Conservation (phyloP, 2,329 filamentous ascomycete species). For the Mycosphaerella sp. region DNA sequence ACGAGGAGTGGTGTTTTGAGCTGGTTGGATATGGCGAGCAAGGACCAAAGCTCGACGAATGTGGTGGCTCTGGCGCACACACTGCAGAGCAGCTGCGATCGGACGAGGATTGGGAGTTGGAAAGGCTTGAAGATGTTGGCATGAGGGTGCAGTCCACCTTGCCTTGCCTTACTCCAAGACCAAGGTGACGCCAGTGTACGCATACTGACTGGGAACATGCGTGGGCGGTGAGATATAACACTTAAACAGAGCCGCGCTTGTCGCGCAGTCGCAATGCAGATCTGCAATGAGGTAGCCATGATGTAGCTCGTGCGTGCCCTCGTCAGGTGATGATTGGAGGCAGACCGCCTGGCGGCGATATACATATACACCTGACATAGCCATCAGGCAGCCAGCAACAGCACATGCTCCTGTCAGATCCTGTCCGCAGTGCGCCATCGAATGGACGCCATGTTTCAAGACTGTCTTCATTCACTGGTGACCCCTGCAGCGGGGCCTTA, state of each 20-base stretch:
- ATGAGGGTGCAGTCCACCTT: not conserved
- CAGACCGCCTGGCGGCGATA: not conserved
- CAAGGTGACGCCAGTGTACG: no score
- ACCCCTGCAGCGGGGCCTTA: not conserved
- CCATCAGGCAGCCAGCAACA: no score
- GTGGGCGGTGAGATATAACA: conserved; percentile 2
- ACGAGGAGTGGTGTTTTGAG: conserved; percentile 68
- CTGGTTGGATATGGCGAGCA: conserved; percentile 61
- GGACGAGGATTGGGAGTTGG: conserved; percentile 61
- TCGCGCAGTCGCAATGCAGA: conserved; percentile 1
- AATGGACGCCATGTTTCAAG: conserved; percentile 7
- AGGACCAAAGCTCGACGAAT: conserved; percentile 37
- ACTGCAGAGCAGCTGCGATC: conserved; percentile 61
- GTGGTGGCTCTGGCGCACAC: conserved; percentile 51
- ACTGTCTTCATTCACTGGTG: not conserved
- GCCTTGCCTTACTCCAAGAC: no score
- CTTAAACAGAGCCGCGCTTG: conserved; percentile 9
- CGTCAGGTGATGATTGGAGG: not conserved
- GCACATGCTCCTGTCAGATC: no score
- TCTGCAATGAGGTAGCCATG: conserved; percentile 1
- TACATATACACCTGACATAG: not conserved
- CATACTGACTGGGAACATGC: no score
- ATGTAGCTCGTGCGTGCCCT: conserved; percentile 6
- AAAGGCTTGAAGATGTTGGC: conserved; percentile 36
- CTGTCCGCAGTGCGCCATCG: not conserved